These are phyloP conservation scores for Dothiorella sarmentorum DNA, from an alignment of 2,329 filamentous ascomycete genomes.

Conservation along the genomic window DNA sequence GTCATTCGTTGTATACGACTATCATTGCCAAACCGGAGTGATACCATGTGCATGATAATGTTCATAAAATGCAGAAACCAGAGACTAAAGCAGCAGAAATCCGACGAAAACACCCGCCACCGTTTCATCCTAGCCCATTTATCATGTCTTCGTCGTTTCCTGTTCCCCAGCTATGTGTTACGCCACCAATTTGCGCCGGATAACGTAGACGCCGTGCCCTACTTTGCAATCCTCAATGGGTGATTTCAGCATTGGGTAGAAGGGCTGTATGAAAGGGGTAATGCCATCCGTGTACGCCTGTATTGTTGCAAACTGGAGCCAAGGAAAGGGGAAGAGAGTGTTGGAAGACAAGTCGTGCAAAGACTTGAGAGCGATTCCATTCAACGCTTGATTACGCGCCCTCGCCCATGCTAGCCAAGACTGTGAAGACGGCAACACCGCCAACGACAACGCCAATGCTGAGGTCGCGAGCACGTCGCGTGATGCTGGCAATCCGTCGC, in stretches of 20 bases:
- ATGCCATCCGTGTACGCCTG: constrained; percentile 8
- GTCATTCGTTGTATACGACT: not conserved
- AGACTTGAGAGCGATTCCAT: not conserved
- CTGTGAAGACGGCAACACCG: not conserved
- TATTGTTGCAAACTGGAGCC: not conserved
- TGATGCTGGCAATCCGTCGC: not conserved
- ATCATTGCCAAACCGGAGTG: not conserved
- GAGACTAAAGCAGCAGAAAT: not conserved
- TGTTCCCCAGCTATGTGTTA: not conserved
- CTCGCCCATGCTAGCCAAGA: not conserved
- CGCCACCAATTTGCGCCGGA: not conserved
- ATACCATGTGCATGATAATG: not conserved
- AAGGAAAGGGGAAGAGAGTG: not conserved
- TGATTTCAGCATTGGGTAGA: not conserved
- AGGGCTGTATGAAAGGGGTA: not conserved
- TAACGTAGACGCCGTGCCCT: not conserved
- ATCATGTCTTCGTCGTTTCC: not conserved
- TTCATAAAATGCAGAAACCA: not conserved
- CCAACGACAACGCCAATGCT: not conserved
- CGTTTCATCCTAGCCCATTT: not conserved
- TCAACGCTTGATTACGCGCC: not conserved
- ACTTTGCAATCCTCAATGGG: not conserved
- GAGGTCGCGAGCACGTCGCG: not conserved
- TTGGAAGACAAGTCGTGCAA: not conserved
- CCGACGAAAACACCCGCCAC: not conserved